A percentile compares a stretch with the other conserved stretches of the same genome.
phyloP scores from a whole-genome alignment of 164 flowering plant species.

The Macadamia integrifolia region DNA sequence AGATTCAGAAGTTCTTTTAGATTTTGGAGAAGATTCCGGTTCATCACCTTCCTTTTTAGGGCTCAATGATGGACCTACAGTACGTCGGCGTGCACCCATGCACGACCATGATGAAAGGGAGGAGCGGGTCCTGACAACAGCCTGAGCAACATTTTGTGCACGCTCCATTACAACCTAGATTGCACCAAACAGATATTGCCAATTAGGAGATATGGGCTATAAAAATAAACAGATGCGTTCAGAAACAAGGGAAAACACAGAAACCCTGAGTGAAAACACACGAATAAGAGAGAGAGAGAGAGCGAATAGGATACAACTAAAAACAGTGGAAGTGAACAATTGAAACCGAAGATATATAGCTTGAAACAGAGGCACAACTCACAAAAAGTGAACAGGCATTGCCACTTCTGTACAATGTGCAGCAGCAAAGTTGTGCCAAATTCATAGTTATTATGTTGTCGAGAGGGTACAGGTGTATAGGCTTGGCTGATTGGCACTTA shows the following conservation, averaged over 20 bases:
- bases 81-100: conserved; percentile 85
- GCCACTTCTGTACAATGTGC: too few relatives aligned
- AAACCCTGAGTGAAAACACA: neutral
- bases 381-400: too few relatives aligned
- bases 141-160: conserved; percentile 87
- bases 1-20: conserved; percentile 33
- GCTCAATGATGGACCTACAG: conserved; percentile 26
- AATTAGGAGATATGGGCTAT: neutral
- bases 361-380: too few relatives aligned
- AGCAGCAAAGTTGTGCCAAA: too few relatives aligned
- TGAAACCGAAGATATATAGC: too few relatives aligned
- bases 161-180: conserved; percentile 81
- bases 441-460: too few relatives aligned
- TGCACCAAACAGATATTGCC: neutral
- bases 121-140: conserved; percentile 76
- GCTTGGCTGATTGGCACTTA: too few relatives aligned
- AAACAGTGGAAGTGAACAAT: too few relatives aligned
- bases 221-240: neutral
- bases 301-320: too few relatives aligned
- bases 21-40: conserved; percentile 37
- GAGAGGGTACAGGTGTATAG: too few relatives aligned
- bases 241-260: neutral
- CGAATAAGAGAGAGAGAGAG: too few relatives aligned
- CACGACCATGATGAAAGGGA: conserved; percentile 83
- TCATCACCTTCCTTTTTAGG: conserved; percentile 33